Percentiles rank a stretch among this genome's conserved stretches.
phyloP scores from a whole-genome alignment of 345 rosid genomes.

The Eucalyptus tenuipes region DNA sequence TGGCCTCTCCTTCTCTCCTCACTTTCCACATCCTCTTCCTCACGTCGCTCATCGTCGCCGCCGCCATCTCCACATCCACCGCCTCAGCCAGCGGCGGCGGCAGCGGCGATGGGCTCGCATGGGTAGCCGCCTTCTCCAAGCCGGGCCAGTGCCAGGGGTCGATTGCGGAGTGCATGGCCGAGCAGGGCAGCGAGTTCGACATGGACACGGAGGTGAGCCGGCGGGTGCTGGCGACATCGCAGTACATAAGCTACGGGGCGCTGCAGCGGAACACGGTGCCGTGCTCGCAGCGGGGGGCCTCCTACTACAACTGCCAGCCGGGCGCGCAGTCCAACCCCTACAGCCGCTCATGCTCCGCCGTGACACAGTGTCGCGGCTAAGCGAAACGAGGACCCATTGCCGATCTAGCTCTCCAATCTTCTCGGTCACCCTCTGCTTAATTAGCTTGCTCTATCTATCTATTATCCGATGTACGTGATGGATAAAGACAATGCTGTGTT shows the following conservation, averaged over 20 bases:
- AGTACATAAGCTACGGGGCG: constrained; percentile 70
- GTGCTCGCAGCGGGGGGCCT: constrained; percentile 73
- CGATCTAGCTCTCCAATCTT: background rate
- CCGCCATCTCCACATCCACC: constrained; percentile 2
- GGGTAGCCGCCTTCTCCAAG: constrained; percentile 6
- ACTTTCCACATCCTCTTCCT: constrained; percentile 1
- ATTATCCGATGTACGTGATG: background rate
- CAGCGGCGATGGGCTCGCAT: constrained; percentile 13
- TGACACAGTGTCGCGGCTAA: constrained; percentile 65
- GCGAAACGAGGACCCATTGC: no score
- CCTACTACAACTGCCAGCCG: constrained; percentile 71
- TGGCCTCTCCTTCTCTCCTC: constrained; percentile 21
- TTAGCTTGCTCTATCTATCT: background rate
- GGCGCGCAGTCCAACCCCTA: constrained; percentile 70
- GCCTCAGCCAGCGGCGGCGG: background rate
- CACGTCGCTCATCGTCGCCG: constrained; percentile 4
- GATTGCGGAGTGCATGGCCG: constrained; percentile 40
- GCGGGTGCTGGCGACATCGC: constrained; percentile 51
- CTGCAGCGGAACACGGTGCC: constrained; percentile 61
- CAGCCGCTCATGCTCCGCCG: constrained; percentile 58
- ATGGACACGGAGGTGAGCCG: constrained; percentile 64
- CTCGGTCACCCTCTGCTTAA: background rate
- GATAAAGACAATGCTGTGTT: background rate
- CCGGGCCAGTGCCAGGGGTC: constrained; percentile 39
- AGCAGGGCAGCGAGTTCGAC: constrained; percentile 26